These are phyloP conservation scores for Mortierella claussenii DNA, from an alignment of 192 early-diverging fungal species.

Conservation along the genomic window DNA sequence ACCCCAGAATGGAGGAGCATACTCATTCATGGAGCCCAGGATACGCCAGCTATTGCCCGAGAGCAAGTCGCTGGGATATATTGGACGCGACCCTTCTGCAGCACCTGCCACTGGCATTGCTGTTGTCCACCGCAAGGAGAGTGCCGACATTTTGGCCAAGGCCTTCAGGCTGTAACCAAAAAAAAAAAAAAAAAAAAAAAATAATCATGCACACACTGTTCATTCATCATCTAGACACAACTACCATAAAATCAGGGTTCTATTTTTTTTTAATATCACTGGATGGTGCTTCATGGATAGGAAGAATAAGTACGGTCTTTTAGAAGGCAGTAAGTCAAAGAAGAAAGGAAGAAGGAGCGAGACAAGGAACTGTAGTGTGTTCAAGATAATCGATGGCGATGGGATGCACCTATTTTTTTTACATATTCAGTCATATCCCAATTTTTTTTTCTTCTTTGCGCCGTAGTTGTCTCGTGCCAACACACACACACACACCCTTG, in stretches of 20 bases:
- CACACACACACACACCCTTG: too few relatives aligned
- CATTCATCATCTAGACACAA: background rate
- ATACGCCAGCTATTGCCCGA: slow-evolving; percentile 78
- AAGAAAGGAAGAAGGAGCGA: too few relatives aligned
- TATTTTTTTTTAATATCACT: too few relatives aligned
- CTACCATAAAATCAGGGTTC: background rate
- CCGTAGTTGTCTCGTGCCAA: too few relatives aligned
- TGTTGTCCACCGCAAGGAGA: slow-evolving; percentile 74
- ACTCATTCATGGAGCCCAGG: slow-evolving; percentile 88
- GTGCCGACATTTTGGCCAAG: slow-evolving; percentile 64
- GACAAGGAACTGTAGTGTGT: too few relatives aligned
- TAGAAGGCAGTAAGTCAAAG: too few relatives aligned
- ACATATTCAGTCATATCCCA: too few relatives aligned
- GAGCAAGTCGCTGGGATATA: slow-evolving; percentile 63
- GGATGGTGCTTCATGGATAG: too few relatives aligned
- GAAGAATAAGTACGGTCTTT: too few relatives aligned
- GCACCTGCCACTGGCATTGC: slow-evolving; percentile 87
- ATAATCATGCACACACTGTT: background rate
- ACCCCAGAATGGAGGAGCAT: slow-evolving; percentile 93
- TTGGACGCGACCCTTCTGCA: slow-evolving; percentile 77
- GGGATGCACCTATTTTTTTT: too few relatives aligned
- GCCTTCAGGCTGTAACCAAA: slow-evolving; percentile 50
- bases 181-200: background rate
- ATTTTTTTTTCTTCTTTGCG: too few relatives aligned
- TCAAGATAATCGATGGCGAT: too few relatives aligned